phyloP scores from a whole-genome alignment of 352 stramenopile genomes.

The Thalassiosira hispida region DNA sequence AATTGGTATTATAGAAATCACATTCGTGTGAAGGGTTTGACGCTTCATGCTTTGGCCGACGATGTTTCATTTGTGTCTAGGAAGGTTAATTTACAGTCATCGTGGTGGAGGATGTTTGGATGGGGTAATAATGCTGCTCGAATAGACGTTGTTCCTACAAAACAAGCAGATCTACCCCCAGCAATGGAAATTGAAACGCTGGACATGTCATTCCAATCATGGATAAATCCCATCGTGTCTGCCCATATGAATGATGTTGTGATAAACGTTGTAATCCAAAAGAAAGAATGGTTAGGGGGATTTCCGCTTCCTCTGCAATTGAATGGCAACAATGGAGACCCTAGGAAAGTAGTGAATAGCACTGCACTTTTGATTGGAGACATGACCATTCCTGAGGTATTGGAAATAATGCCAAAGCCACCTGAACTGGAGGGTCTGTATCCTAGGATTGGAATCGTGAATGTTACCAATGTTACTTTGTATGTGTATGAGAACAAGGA shows the following conservation, averaged over 20 bases:
- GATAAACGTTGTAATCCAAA: conserved; percentile 40
- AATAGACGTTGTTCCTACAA: neutral
- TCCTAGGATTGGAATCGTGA: conserved; percentile 48
- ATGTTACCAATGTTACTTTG: conserved; percentile 46
- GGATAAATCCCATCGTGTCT: conserved; percentile 39
- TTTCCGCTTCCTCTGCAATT: conserved; percentile 5
- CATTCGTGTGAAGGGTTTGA: conserved; percentile 15
- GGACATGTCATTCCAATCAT: conserved; percentile 43
- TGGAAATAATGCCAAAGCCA: conserved; percentile 42
- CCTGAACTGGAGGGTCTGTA: conserved; percentile 43
- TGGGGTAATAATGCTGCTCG: neutral
- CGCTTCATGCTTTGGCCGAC: conserved; percentile 19
- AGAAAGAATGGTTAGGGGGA: no score
- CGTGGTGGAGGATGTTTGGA: conserved; percentile 6
- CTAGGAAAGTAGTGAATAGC: neutral
- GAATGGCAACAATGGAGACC: neutral
- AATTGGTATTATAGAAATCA: conserved; percentile 43
- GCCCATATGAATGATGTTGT: conserved; percentile 11
- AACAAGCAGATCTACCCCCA: conserved; percentile 27
- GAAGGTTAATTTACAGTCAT: neutral
- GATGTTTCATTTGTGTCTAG: conserved; percentile 12
- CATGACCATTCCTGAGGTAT: conserved; percentile 44
- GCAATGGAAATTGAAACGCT: conserved; percentile 33
- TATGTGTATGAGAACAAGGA: conserved; percentile 28
- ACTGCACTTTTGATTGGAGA: conserved; percentile 30